Evolutionary conservation across 2,329 filamentous ascomycete genomes (phyloP), one percentile per base, ranked within the genome.

Genomic region (Harringtonia aguacate): DNA sequence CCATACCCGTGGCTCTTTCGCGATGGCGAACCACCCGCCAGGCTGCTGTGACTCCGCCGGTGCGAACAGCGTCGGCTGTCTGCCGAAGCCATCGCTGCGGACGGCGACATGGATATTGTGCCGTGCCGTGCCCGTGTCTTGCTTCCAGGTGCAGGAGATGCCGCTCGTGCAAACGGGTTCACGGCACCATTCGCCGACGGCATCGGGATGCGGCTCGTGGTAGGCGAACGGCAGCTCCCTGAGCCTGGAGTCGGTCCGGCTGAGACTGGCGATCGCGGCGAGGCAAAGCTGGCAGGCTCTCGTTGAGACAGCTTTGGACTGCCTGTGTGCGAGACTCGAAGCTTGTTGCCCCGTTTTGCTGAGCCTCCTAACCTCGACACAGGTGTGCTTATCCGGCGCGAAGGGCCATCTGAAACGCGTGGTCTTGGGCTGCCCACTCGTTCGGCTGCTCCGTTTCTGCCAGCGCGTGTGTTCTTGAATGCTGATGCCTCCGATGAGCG

Each of bases 231-330:
- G 8, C 8, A 17, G 57, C n/a, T n/a, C n/a, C n/a, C n/a, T n/a
- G n/a, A n/a, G n/a, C n/a, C n/a, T n/a, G n/a, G n/a, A n/a, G n/a
- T n/a, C n/a, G n/a, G n/a, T n/a, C 44, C 56, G 53, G 15, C 49
- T 18, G 37, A 53, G 48, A 30, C 47, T 6, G 63, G 61, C 3
- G 69, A 69, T 12, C 73, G 65, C 4, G 70, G 61, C 1, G 67
- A 67, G 4, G 75, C 74, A 46, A 71, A 72, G 39, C 74, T 78
- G 3, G 77, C 75, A 3, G 70, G 64, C 28, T 71, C 65, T 17
- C 58, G 58, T 3, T 60, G 47, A 2, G 57, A 58, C 27, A 70
- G 54, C 5, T 56, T 55, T 1, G 70, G 64, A 14, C 69, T 69
- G 17, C 73, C 66, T 17, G 65, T 61, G 34, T 68, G 61, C 10